These are phyloP conservation scores for Paramecium primaurelia DNA, from an alignment of 73 alveolate genomes.

Conservation along the genomic window DNA sequence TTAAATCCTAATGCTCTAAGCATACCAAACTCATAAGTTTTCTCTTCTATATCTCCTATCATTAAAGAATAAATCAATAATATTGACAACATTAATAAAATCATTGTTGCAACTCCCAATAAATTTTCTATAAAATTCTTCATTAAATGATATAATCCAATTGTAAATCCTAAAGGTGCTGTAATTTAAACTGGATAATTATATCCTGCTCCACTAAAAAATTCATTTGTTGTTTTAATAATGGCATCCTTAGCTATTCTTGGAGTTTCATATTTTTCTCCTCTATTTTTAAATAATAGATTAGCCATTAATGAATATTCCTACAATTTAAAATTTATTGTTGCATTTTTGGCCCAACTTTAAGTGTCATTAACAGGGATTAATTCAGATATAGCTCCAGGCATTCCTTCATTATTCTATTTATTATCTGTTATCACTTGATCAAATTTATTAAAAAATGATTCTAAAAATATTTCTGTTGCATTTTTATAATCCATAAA, in stretches of 20 bases:
- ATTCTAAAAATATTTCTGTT: neutral
- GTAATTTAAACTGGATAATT: conserved; percentile 28
- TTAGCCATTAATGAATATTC: conserved; percentile 38
- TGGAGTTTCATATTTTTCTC: neutral
- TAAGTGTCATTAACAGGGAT: neutral
- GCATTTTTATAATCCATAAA: conserved; percentile 5
- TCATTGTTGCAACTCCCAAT: conserved; percentile 74
- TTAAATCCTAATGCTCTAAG: conserved; percentile 91
- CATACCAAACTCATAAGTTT: conserved; percentile 95
- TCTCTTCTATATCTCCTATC: conserved; percentile 92
- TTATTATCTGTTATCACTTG: neutral
- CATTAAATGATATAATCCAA: neutral
- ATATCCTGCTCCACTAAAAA: neutral
- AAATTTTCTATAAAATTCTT: conserved; percentile 77
- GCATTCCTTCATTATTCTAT: neutral
- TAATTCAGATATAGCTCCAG: conserved; percentile 1
- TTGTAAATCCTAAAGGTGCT: conserved; percentile 43
- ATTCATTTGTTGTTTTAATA: neutral
- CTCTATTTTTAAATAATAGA: conserved; percentile 44
- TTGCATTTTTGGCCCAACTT: neutral
- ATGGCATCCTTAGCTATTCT: neutral
- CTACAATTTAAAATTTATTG: neutral
- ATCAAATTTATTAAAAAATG: neutral
- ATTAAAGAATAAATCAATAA: conserved; percentile 88
- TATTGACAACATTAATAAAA: conserved; percentile 79